phyloP scores from a whole-genome alignment of 2,329 filamentous ascomycete species.

The Fonsecaea monophora region DNA sequence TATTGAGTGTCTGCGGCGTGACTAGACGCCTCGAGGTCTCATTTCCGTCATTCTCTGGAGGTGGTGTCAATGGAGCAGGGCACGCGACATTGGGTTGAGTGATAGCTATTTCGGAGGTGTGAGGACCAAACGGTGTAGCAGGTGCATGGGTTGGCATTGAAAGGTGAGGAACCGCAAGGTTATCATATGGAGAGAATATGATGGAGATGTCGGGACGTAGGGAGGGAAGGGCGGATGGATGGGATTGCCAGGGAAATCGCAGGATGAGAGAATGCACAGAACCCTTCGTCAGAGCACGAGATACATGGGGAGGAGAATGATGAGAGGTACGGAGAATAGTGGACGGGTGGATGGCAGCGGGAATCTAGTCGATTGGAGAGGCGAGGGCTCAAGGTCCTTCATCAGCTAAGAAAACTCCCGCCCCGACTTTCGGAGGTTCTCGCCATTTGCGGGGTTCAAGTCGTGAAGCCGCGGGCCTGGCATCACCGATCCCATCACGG shows the following conservation, averaged over 20 bases:
- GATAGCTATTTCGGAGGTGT: conserved; percentile 25
- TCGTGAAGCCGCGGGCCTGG: background rate
- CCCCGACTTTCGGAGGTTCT: conserved; percentile 10
- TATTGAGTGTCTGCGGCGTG: conserved; percentile 15
- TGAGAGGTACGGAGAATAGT: conserved; percentile 17
- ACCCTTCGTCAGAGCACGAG: conserved; percentile 17
- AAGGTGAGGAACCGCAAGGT: conserved; percentile 23
- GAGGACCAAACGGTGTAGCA: conserved; percentile 26
- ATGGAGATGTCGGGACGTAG: background rate
- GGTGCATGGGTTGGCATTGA: conserved; percentile 41
- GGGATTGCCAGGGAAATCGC: conserved; percentile 1
- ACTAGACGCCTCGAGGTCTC: conserved; percentile 15
- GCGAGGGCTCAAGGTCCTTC: background rate
- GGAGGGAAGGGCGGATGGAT: background rate
- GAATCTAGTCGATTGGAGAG: conserved; percentile 15
- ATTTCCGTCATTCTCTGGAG: conserved; percentile 30
- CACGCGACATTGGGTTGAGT: conserved; percentile 30
- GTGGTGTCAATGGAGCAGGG: conserved; percentile 35
- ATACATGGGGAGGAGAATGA: conserved; percentile 20
- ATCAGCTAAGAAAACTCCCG: conserved; percentile 7
- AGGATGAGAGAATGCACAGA: conserved; percentile 6
- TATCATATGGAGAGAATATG: conserved; percentile 36
- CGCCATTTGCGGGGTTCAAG: conserved; percentile 17
- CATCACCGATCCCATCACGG: background rate
- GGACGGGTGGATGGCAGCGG: conserved; percentile 18